A percentile compares a stretch with the other conserved stretches of the same genome.
phyloP scores from a whole-genome alignment of 495 filamentous ascomycete species.

The Jackrogersella multiformis region DNA sequence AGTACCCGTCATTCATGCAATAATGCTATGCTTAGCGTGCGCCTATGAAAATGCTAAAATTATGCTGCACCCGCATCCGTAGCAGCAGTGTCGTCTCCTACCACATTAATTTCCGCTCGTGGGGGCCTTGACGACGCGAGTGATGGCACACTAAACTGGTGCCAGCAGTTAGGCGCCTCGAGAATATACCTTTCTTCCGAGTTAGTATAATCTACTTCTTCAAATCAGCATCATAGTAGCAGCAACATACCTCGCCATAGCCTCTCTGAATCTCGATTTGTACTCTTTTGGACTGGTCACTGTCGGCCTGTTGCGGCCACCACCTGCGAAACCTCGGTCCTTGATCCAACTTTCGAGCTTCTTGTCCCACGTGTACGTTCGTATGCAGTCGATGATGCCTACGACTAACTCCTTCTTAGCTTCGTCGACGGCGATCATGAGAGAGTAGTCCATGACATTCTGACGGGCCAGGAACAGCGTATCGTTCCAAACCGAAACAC shows the following conservation, averaged over 20 bases:
- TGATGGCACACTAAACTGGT: constrained; percentile 48
- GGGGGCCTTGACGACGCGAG: constrained; percentile 21
- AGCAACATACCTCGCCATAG: constrained; percentile 92
- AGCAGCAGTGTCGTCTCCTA: constrained; percentile 20
- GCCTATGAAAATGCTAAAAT: neutral
- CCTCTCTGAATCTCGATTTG: constrained; percentile 92
- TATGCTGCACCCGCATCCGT: constrained; percentile 16
- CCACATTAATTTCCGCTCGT: constrained; percentile 23
- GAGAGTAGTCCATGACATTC: constrained; percentile 98
- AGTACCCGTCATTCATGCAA: constrained; percentile 23
- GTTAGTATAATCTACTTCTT: constrained; percentile 9
- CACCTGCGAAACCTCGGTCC: constrained; percentile 85
- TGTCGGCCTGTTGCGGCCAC: constrained; percentile 87
- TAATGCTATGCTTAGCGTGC: neutral
- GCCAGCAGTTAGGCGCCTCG: constrained; percentile 61
- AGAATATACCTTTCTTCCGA: constrained; percentile 55
- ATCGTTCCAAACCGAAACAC: constrained; percentile 91
- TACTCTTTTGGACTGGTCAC: constrained; percentile 98
- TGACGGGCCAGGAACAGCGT: constrained; percentile 91
- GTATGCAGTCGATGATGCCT: constrained; percentile 97
- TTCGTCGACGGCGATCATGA: constrained; percentile 99
- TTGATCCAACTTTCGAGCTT: constrained; percentile 99
- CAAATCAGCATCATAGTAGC: neutral
- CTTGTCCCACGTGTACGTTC: constrained; percentile 99
- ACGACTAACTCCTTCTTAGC: constrained; percentile 87